Evolutionary conservation across 768 basidiomycete genomes (phyloP), one percentile per base, ranked within the genome.

Genomic region (Lactifluus pinguis): DNA sequence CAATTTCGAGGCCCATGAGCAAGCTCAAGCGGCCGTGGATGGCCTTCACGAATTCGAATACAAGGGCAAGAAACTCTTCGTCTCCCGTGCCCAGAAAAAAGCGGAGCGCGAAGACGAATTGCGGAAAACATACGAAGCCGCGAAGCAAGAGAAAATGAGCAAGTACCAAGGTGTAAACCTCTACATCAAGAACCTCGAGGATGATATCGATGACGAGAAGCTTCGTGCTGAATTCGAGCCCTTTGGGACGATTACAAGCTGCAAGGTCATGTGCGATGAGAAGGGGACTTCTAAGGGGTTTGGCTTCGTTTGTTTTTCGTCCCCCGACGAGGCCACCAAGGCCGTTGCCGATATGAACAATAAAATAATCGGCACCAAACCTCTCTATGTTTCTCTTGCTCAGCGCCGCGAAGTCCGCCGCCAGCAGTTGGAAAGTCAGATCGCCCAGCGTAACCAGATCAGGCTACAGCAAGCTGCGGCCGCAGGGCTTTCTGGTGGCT

Each of bases 311-410:
- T 99, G 97, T 76, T 99, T 93, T 81, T 92, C 93, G 39, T 88
- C 93, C 55, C 94, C 97, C 51, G 97, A 99, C 67, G 97, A 99
- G 77, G 95, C 97, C 25, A 98, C 93, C 70, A 98, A 98, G 79
- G 97, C 97, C 63, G 94, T 98, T 62, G 91, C 93, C 57, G 97
- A 99, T 80, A 97, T 99, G 94, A 99, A 99, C 83, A 98, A 97
- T 84, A 95, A 95, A 79, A 98, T 98, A 87, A 92, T 98, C 70
- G 95, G 95, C 64, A 84, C 87, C 67, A 99, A 99, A 78, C 97
- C 97, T 55, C 84, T 99, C 69, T 99, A 98, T 71, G 97, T 99
- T 72, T 95, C 95, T 45, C 86, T 98, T 67, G 97, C 97, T 67
- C 97, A 99, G 73, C 92, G 95, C 67, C 93, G 94, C 64, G 97